phyloP scores from a whole-genome alignment of 2,329 filamentous ascomycete genomes.

The Talaromyces verruculosus region DNA sequence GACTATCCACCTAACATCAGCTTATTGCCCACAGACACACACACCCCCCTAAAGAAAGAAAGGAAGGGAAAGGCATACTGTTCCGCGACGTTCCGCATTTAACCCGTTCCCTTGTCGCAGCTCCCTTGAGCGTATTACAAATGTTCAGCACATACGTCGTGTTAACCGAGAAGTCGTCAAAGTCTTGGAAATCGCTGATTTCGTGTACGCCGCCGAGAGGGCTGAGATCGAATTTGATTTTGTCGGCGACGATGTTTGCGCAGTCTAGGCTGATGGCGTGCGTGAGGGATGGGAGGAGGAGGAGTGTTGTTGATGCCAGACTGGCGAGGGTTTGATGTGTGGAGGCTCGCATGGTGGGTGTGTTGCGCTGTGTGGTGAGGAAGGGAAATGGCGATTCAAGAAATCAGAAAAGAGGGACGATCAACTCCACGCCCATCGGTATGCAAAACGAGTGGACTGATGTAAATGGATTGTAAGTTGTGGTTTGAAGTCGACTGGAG shows the following conservation, averaged over 20 bases:
- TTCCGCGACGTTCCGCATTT: conserved; percentile 39
- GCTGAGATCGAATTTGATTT: conserved; percentile 42
- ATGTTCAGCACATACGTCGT: conserved; percentile 42
- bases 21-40: no score
- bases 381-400: neutral
- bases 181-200: conserved; percentile 33
- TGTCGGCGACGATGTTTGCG: conserved; percentile 36
- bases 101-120: conserved; percentile 28
- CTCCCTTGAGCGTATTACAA: conserved; percentile 34
- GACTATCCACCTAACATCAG: conserved; percentile 50
- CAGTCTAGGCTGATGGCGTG: conserved; percentile 41
- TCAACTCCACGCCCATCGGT: neutral
- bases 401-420: neutral
- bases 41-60: neutral
- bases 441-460: neutral
- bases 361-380: neutral
- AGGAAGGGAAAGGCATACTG: conserved; percentile 28
- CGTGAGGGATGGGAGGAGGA: conserved; percentile 31
- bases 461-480: neutral
- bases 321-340: conserved; percentile 29
- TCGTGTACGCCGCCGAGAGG: conserved; percentile 41
- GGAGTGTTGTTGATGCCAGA: conserved; percentile 25
- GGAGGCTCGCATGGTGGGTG: conserved; percentile 34
- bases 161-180: conserved; percentile 31
- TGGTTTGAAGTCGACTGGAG: no score